A percentile compares a stretch with the other conserved stretches of the same genome.
phyloP scores from a whole-genome alignment of 2,329 filamentous ascomycete genomes.

The Microdochium bolleyi region DNA sequence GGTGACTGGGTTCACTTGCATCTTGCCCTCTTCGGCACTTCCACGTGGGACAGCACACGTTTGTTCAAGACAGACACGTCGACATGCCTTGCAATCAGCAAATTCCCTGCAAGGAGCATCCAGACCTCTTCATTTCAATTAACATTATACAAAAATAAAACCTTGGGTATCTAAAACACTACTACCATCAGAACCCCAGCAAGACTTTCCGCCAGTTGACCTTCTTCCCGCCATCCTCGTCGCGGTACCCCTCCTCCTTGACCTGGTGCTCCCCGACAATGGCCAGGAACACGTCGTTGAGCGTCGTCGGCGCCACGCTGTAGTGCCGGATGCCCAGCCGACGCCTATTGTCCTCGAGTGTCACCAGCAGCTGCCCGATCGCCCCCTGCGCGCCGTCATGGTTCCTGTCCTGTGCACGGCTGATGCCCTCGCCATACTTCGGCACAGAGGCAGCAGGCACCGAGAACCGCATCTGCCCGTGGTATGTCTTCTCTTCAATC shows the following conservation, averaged over 20 bases:
- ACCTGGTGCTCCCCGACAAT: conserved; percentile 78
- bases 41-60: too few relatives aligned
- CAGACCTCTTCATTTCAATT: too few relatives aligned
- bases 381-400: conserved; percentile 28
- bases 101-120: too few relatives aligned
- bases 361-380: conserved; percentile 61
- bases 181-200: neutral
- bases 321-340: conserved; percentile 73
- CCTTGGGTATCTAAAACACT: too few relatives aligned
- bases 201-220: conserved; percentile 12
- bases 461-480: conserved; percentile 79
- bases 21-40: too few relatives aligned
- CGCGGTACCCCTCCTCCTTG: conserved; percentile 51
- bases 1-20: too few relatives aligned
- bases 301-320: conserved; percentile 75
- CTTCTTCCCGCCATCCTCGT: conserved; percentile 13
- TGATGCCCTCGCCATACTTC: conserved; percentile 7
- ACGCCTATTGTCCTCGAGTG: conserved; percentile 64
- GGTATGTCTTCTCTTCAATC: conserved; percentile 67
- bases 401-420: neutral
- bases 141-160: too few relatives aligned
- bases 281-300: conserved; percentile 84
- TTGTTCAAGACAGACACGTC: too few relatives aligned
- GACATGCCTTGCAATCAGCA: too few relatives aligned
- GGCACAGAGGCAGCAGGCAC: conserved; percentile 41